phyloP scores from a whole-genome alignment of 164 flowering plant genomes.

The Euptelea pleiosperma region DNA sequence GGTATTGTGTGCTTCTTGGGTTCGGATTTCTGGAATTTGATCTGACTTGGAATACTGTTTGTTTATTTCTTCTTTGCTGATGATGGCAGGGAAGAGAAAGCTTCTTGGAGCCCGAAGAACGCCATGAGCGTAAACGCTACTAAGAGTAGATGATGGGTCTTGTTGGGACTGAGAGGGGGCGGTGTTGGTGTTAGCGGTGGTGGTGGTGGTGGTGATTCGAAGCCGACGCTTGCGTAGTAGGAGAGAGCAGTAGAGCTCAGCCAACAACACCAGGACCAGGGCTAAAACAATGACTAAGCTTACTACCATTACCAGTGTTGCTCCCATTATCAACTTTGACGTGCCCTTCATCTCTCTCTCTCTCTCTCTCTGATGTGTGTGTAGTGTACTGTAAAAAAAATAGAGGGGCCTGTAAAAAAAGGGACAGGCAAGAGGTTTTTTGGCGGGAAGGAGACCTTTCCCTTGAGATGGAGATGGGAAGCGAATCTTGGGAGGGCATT shows the following conservation, averaged over 20 bases:
- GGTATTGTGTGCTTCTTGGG: constrained; percentile 20
- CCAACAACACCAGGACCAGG: constrained; percentile 59
- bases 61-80: constrained; percentile 21
- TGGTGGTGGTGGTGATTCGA: constrained; percentile 9
- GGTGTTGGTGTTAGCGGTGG: constrained; percentile 5
- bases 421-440: too few species aligned
- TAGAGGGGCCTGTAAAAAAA: constrained; percentile 7
- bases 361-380: constrained; percentile 14
- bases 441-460: constrained; percentile 45
- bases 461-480: constrained; percentile 5
- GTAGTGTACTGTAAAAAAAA: too few species aligned
- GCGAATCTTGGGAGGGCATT: constrained; percentile 8
- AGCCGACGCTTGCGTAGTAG: constrained; percentile 46
- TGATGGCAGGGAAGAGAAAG: constrained; percentile 49
- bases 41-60: constrained; percentile 22
- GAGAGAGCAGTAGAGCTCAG: constrained; percentile 87
- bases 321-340: constrained; percentile 70
- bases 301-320: constrained; percentile 54
- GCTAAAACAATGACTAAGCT: constrained; percentile 57
- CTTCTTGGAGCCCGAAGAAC: constrained; percentile 65
- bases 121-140: constrained; percentile 55
- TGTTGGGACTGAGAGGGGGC: constrained; percentile 9
- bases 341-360: constrained; percentile 51
- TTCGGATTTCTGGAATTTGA: constrained; percentile 19
- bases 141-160: constrained; percentile 25